Base-by-base conservation (phyloP, 768 basidiomycete genomes). In the Suillus decipiens region DNA sequence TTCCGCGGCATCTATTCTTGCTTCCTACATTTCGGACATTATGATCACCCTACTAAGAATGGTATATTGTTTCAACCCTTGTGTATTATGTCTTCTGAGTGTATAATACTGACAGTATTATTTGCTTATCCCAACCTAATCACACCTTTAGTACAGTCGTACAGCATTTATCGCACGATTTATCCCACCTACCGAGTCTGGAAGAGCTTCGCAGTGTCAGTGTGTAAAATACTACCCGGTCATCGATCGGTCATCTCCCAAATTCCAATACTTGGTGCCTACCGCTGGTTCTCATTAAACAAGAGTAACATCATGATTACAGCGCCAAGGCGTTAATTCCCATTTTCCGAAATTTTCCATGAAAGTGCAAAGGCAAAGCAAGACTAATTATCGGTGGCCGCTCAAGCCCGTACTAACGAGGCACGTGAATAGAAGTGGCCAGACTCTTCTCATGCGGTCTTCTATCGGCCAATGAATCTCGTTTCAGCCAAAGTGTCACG, bases 1-100 rank as follows among this genome's bases (percentile, higher is more conserved):
- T 33, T 28, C 34, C 61, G n/a, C 48, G 28, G 48, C 39, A 50
- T 59, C 28, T 62, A 61, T 34, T 48, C 59, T 41, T 22, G 31
- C 28, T 43, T 31, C 31, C 5, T 15, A 9, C 24, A 31, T 15
- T 28, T 10, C 17, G 12, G 15, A 31, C 7, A 31, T 48, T n/a
- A n/a, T 54, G 42, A 34, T 34, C 45, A 24, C 28, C 22, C 51
- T 33, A 53, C 51, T 53, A 19, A 33, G 31, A 59, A 33, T 43
- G 14, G 51, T 31, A 39, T 17, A 19, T 28, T 14, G 6, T 19
- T 8, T 14, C 12, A 33, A 15, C 34, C 54, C 42, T 41, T 24
- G 24, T 24, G 22, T 11, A 24, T 48, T 28, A 22, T 33, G 19
- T 56, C 28, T 55, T 48, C 34, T 56, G 2, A 10, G 5, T 53